phyloP scores from a whole-genome alignment of 78 protist genomes.

The Blattamonas nauphoetae region DNA sequence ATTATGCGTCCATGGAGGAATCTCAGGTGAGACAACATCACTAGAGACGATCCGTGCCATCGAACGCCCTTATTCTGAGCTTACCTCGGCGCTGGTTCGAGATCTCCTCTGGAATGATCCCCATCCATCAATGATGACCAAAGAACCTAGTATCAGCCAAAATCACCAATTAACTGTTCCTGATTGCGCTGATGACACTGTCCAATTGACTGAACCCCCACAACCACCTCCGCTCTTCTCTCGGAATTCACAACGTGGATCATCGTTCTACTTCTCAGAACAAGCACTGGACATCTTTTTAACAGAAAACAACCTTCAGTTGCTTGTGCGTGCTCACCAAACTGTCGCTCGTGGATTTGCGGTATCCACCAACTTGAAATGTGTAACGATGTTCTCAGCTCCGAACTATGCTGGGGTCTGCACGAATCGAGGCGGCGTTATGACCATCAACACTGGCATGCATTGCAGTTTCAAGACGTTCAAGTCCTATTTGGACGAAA shows the following conservation, averaged over 20 bases:
- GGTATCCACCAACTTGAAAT: neutral
- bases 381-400: neutral
- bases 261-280: neutral
- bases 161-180: too few species aligned
- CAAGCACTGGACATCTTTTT: neutral
- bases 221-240: too few species aligned
- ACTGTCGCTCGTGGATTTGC: neutral
- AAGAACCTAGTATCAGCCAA: too few species aligned
- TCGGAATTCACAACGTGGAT: neutral
- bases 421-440: neutral
- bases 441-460: neutral
- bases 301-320: neutral
- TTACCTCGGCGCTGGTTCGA: neutral
- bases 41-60: neutral
- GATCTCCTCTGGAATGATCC: neutral
- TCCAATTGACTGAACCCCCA: neutral
- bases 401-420: neutral
- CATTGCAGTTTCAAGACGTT: neutral
- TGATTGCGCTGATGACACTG: too few species aligned
- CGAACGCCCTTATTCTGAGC: neutral
- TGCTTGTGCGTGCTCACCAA: neutral
- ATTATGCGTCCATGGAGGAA: slow-evolving; percentile 25
- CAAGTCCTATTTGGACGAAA: too few species aligned
- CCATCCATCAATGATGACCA: too few species aligned
- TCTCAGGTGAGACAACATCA: neutral